Percentiles rank a stretch among this genome's conserved stretches.
Evolutionary conservation across 1,139 yeast genomes (phyloP).

Genomic region (Taphrina deformans): DNA sequence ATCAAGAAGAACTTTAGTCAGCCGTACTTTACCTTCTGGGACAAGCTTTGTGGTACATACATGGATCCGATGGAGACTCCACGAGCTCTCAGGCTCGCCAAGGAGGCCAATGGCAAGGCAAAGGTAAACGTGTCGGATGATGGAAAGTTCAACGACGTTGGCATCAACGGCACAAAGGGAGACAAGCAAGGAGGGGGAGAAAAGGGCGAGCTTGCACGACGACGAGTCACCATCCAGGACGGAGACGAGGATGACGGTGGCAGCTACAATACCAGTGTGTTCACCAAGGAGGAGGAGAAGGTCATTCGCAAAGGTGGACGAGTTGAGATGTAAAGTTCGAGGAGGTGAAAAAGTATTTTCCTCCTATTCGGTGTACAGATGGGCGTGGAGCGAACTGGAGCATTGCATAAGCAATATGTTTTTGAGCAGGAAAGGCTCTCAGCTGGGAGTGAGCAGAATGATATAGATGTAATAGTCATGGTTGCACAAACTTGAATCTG

Average conservation of each 20-base stretch:
- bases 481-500: background rate
- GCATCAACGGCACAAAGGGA: constrained; percentile 32
- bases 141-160: constrained; percentile 8
- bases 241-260: constrained; percentile 25
- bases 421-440: background rate
- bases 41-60: constrained; percentile 66
- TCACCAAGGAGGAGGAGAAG: constrained; percentile 23
- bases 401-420: background rate
- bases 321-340: constrained; percentile 13
- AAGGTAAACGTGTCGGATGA: constrained; percentile 16
- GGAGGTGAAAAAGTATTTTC: background rate
- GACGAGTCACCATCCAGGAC: constrained; percentile 27
- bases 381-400: background rate
- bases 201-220: constrained; percentile 22
- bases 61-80: constrained; percentile 57
- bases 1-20: constrained; percentile 92
- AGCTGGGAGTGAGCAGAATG: background rate
- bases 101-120: constrained; percentile 36
- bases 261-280: constrained; percentile 27
- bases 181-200: constrained; percentile 22
- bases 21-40: constrained; percentile 97
- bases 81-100: constrained; percentile 22
- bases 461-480: background rate
- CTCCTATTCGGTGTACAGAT: background rate
- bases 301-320: constrained; percentile 15